phyloP scores from a whole-genome alignment of 768 basidiomycete species.

The Neoboletus magnificus region DNA sequence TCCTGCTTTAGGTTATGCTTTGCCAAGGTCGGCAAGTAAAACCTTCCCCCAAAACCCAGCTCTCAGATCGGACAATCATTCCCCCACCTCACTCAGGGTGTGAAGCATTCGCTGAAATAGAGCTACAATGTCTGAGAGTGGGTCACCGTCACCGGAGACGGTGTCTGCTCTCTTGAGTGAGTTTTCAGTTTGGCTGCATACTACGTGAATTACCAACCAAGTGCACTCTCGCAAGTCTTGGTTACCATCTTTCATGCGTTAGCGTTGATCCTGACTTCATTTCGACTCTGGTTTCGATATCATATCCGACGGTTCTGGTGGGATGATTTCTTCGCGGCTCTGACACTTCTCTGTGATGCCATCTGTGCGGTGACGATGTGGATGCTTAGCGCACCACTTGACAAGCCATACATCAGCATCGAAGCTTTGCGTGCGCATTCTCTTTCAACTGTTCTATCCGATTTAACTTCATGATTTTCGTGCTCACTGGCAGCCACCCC shows the following conservation, averaged over 20 bases:
- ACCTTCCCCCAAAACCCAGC: not conserved
- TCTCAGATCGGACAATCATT: not conserved
- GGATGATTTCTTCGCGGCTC: conserved; percentile 28
- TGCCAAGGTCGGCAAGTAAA: not conserved
- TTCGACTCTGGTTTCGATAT: conserved; percentile 28
- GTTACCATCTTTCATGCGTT: conserved; percentile 19
- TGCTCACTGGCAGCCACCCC: conserved; percentile 17
- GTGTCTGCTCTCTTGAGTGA: conserved; percentile 19
- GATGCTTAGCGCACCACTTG: conserved; percentile 27
- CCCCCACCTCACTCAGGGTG: not conserved
- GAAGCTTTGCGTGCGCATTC: conserved; percentile 12
- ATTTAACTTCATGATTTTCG: conserved; percentile 16
- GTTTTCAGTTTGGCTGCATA: not conserved
- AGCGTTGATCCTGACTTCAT: conserved; percentile 19
- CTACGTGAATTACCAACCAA: not conserved
- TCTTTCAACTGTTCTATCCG: not conserved
- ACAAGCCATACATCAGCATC: conserved; percentile 9
- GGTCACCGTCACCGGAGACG: conserved; percentile 7
- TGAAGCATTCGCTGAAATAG: not conserved
- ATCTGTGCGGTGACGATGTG: conserved; percentile 14
- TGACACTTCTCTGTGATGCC: conserved; percentile 10
- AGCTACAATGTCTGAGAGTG: not conserved
- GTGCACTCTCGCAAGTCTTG: conserved; percentile 10
- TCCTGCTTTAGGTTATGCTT: not conserved
- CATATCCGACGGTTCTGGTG: conserved; percentile 25